Conservation (phyloP, 2,329 filamentous ascomycete species). For the Phialophora chinensis region DNA sequence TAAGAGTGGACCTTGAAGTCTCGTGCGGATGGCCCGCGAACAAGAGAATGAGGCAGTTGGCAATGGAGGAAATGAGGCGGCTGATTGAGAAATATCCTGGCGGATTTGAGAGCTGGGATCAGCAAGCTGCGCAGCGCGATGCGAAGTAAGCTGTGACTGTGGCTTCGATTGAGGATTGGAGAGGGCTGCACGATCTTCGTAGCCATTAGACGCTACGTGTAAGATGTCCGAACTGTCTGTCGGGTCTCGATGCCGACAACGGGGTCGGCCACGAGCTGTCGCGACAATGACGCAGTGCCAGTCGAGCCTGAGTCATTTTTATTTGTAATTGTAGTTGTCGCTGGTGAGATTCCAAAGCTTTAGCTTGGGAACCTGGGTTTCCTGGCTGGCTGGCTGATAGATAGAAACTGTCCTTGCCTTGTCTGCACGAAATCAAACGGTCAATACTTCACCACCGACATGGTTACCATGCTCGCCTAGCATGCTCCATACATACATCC, state of each 20-base stretch:
- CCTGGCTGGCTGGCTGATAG: not conserved
- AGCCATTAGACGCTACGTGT: too few relatives aligned
- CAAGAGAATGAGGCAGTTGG: slow-evolving; percentile 24
- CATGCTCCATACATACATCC: slow-evolving; percentile 5
- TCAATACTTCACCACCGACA: not conserved
- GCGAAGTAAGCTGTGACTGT: not conserved
- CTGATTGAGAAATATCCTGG: slow-evolving; percentile 34
- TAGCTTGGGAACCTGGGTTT: too few relatives aligned
- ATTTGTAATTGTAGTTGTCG: too few relatives aligned
- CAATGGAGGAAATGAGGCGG: slow-evolving; percentile 35
- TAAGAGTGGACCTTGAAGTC: slow-evolving; percentile 33
- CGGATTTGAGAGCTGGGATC: slow-evolving; percentile 33
- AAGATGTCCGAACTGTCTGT: too few relatives aligned
- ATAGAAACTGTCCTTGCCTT: not conserved
- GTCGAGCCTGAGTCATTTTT: too few relatives aligned
- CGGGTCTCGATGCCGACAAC: too few relatives aligned
- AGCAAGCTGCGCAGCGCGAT: not conserved
- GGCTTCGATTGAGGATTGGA: too few relatives aligned
- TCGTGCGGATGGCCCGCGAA: slow-evolving; percentile 15
- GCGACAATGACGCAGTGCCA: too few relatives aligned
- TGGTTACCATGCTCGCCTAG: not conserved
- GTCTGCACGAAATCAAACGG: not conserved
- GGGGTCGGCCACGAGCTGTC: too few relatives aligned
- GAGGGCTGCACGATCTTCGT: too few relatives aligned
- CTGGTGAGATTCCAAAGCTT: too few relatives aligned